Base-by-base conservation (phyloP, 2,329 filamentous ascomycete genomes). In the Curvularia lunata region DNA sequence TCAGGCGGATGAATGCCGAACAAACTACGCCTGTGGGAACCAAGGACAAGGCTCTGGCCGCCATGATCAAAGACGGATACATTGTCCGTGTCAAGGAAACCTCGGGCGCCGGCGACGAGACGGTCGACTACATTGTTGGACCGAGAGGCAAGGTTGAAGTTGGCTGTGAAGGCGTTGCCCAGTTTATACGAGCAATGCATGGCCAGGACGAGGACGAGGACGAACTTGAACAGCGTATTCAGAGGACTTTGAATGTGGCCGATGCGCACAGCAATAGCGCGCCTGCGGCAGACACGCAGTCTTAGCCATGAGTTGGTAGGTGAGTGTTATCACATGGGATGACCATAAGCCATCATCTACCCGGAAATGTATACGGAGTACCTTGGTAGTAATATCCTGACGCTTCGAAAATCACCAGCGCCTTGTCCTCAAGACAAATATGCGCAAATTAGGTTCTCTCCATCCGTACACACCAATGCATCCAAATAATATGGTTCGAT, bases 61-160 rank as follows among this genome's bases (percentile, higher is more conserved):
- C 86, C 50, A 88, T 98, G 81, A 84, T 88, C 63, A 88, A 85
- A 63, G 92, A 98, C 52, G 91, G 90, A 0, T 99, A 99, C 71
- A 80, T 99, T 2, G 82, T 92, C 34, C 90, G 86, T 63, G 84
- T 88, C 48, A 84, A 88, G 19, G 92, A 97, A 66, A 85, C 74
- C 63, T 77, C 78, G 67, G 87, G 86, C 1, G 91, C 86, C 0
- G 91, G 96, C 25, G 91, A 96, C 37, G 88, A 94, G 62, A 83
- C 86, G 2, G 83, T 92, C 7, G 92, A 91, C 47, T 99, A 91
- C 84, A 85, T 90, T 54, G 85, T 97, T 13, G 95, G 95, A 1
- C 89, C 92, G 5, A 85, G 95, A 21, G 94, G 91, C 5, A 95
- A 90, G 77, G 83, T 93, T 7, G 95, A 98, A 76, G 85, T 98